Conservation (phyloP, 371 early-diverging fungal genomes). For the Syncephalastrum contaminatum region DNA sequence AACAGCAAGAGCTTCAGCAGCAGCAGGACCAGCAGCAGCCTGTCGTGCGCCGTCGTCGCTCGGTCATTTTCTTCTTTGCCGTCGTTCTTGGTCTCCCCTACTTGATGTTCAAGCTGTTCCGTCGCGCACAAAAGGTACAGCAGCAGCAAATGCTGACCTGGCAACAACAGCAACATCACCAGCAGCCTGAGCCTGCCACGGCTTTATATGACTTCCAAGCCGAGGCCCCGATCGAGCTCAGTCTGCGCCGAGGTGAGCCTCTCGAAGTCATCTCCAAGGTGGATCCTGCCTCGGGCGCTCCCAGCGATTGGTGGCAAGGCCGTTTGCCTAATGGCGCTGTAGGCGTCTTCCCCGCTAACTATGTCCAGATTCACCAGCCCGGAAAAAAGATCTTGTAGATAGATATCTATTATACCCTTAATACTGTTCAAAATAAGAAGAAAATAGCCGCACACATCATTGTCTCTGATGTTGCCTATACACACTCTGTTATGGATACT, state of each 20-base stretch:
- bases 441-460: no score
- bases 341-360: slow-evolving; percentile 91
- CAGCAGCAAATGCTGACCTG: slow-evolving; percentile 47
- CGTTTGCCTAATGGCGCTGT: slow-evolving; percentile 75
- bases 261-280: slow-evolving; percentile 79
- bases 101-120: slow-evolving; percentile 80
- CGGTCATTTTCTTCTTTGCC: slow-evolving; percentile 77
- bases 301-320: slow-evolving; percentile 93
- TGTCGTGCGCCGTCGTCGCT: slow-evolving; percentile 38
- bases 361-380: slow-evolving; percentile 47
- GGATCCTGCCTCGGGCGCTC: slow-evolving; percentile 70
- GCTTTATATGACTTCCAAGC: slow-evolving; percentile 85
- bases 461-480: no score
- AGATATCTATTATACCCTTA: no score
- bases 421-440: no score
- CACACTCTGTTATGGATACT: no score
- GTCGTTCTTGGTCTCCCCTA: slow-evolving; percentile 90
- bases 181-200: slow-evolving; percentile 83
- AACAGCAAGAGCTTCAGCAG: slow-evolving; percentile 57
- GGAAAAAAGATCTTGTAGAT: no score
- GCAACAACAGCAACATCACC: slow-evolving; percentile 6
- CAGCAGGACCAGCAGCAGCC: slow-evolving; percentile 40
- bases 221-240: slow-evolving; percentile 75
- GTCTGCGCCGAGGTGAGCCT: slow-evolving; percentile 81
- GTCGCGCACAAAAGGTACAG: slow-evolving; percentile 32